Conservation (phyloP, 176 grass and related monocot species). For the Oryza longistaminata region DNA sequence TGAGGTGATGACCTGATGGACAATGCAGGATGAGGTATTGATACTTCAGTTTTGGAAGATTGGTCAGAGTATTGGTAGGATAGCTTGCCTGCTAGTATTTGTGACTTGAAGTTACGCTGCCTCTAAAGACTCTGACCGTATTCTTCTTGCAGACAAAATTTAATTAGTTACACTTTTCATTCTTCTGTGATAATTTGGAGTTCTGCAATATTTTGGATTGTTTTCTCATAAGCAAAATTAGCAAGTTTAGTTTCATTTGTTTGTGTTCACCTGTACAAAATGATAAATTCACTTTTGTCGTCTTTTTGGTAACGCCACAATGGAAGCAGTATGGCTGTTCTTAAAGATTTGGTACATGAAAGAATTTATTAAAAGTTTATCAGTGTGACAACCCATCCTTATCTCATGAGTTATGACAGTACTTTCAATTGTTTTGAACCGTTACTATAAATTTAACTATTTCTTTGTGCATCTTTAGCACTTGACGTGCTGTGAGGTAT, state of each 20-base stretch:
- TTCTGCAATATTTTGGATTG: background rate
- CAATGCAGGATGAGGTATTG: background rate
- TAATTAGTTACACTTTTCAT: background rate
- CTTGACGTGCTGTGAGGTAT: background rate
- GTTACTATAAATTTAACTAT: background rate
- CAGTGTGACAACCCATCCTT: background rate
- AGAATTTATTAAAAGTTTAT: background rate
- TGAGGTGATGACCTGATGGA: background rate
- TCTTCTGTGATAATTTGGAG: background rate
- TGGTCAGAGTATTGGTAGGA: background rate
- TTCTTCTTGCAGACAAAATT: background rate
- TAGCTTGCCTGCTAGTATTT: background rate
- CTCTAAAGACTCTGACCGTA: background rate
- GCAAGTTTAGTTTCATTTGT: background rate
- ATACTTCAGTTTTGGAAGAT: slow-evolving; percentile 7
- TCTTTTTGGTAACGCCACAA: slow-evolving; percentile 13
- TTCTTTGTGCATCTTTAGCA: background rate
- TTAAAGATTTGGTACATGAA: background rate
- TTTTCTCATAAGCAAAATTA: background rate
- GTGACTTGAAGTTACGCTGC: background rate
- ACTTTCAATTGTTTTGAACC: background rate
- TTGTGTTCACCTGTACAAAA: background rate
- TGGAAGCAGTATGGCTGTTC: background rate
- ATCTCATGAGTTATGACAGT: background rate
- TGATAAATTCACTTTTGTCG: background rate